These are phyloP conservation scores for Oxyria digyna DNA, from an alignment of 148 eudicot species.

Conservation along the genomic window DNA sequence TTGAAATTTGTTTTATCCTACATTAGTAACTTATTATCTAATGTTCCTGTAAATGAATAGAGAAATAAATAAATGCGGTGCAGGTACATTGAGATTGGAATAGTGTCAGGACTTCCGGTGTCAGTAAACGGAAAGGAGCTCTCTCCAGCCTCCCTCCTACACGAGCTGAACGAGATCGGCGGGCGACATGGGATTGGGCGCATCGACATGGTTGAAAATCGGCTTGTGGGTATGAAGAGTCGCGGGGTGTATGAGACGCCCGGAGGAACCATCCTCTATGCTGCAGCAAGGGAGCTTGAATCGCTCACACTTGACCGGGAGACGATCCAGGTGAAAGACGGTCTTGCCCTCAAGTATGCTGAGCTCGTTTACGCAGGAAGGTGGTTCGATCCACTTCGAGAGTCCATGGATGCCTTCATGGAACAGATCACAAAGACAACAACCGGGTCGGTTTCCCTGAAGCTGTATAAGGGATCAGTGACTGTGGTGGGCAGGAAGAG, in stretches of 20 bases:
- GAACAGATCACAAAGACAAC: conserved; percentile 63
- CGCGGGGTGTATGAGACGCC: conserved; percentile 94
- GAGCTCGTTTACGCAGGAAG: conserved; percentile 84
- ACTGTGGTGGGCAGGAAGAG: conserved; percentile 49
- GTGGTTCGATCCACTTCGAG: conserved; percentile 85
- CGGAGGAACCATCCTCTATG: conserved; percentile 71
- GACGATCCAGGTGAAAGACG: conserved; percentile 61
- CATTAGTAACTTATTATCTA: too few relatives aligned
- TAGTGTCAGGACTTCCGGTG: conserved; percentile 65
- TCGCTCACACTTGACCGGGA: conserved; percentile 79
- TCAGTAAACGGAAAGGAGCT: conserved; percentile 70
- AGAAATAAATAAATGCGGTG: too few relatives aligned
- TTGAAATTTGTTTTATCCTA: too few relatives aligned
- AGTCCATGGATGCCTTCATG: conserved; percentile 76
- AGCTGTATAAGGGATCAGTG: conserved; percentile 71
- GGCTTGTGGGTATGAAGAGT: conserved; percentile 88
- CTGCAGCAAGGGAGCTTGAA: conserved; percentile 67
- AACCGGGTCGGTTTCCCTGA: conserved; percentile 74
- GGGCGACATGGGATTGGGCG: conserved; percentile 77
- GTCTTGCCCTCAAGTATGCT: conserved; percentile 67
- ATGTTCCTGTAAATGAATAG: too few relatives aligned
- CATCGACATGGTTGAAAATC: conserved; percentile 79
- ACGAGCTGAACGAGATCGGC: conserved; percentile 70
- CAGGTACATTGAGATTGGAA: conserved; percentile 75
- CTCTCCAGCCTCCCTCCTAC: conserved; percentile 75